phyloP scores from a whole-genome alignment of 768 basidiomycete genomes.

The Amanita pseudoporphyria region DNA sequence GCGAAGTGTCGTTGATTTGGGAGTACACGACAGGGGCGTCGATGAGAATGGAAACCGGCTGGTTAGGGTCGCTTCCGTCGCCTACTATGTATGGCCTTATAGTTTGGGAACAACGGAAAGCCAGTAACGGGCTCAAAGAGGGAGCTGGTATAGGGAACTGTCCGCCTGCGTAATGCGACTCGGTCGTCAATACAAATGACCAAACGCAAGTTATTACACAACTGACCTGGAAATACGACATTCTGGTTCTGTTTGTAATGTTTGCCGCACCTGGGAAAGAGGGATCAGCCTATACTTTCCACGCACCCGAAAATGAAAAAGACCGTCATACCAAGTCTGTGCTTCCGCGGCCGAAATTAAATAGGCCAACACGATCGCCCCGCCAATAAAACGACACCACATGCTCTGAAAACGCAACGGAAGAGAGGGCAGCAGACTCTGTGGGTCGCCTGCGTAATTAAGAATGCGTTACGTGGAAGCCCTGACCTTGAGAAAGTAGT shows the following conservation, averaged over 20 bases:
- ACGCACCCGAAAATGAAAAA: neutral
- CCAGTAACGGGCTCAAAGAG: constrained; percentile 35
- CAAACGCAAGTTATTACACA: constrained; percentile 4
- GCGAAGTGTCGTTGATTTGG: constrained; percentile 34
- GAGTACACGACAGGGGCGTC: constrained; percentile 42
- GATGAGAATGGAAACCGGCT: constrained; percentile 37
- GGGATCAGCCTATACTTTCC: neutral
- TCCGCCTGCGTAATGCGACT: constrained; percentile 21
- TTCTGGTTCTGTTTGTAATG: constrained; percentile 38
- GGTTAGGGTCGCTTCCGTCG: constrained; percentile 25
- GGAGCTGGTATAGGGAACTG: constrained; percentile 31
- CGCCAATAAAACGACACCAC: neutral
- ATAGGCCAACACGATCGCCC: neutral
- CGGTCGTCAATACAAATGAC: neutral
- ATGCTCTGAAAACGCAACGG: too few species aligned
- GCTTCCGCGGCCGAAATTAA: neutral
- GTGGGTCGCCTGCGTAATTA: too few species aligned
- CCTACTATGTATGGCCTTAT: constrained; percentile 52
- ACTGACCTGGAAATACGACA: constrained; percentile 32
- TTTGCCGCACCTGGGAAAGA: constrained; percentile 37
- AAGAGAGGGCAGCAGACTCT: too few species aligned
- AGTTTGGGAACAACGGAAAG: constrained; percentile 48
- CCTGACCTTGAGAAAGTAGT: too few species aligned
- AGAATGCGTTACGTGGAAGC: too few species aligned
- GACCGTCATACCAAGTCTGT: constrained; percentile 3